Conservation (phyloP, 2,329 filamentous ascomycete species). For the Aspergillus amoenus region DNA sequence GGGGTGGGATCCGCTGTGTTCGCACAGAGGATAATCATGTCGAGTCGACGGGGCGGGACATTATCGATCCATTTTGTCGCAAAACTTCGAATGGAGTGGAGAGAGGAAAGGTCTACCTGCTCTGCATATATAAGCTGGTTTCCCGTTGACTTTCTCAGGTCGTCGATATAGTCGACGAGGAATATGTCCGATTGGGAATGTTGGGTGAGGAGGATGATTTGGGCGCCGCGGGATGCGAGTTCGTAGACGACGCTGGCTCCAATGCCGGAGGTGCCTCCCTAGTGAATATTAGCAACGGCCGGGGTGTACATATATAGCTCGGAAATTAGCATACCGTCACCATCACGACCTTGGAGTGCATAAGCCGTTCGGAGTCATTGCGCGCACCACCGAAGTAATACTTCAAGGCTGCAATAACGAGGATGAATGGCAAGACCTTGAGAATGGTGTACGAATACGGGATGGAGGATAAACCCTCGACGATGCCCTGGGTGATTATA, state of each 20-base stretch:
- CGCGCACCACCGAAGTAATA: slow-evolving; percentile 72
- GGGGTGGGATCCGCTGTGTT: slow-evolving; percentile 63
- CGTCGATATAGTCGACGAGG: slow-evolving; percentile 87
- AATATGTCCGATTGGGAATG: slow-evolving; percentile 80
- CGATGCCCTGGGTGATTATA: slow-evolving; percentile 54
- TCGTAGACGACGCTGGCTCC: slow-evolving; percentile 73
- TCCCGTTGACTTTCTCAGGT: slow-evolving; percentile 71
- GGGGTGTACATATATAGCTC: neutral
- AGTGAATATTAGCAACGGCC: neutral
- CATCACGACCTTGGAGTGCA: slow-evolving; percentile 93
- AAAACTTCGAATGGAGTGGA: slow-evolving; percentile 90
- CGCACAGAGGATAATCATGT: slow-evolving; percentile 87
- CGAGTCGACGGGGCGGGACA: slow-evolving; percentile 79
- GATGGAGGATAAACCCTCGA: slow-evolving; percentile 55
- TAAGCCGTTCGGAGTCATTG: slow-evolving; percentile 74
- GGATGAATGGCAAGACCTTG: slow-evolving; percentile 53
- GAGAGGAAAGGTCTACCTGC: slow-evolving; percentile 81
- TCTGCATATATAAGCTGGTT: slow-evolving; percentile 95
- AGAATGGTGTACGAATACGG: slow-evolving; percentile 55
- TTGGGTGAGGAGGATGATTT: slow-evolving; percentile 85
- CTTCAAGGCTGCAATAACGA: slow-evolving; percentile 62
- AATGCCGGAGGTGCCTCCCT: slow-evolving; percentile 90
- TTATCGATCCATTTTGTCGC: slow-evolving; percentile 99
- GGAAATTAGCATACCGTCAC: slow-evolving; percentile 66
- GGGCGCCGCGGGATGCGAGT: slow-evolving; percentile 79